These are phyloP conservation scores for Dinochytrium kinnereticum DNA, from an alignment of 371 early-diverging fungal species.

Conservation along the genomic window DNA sequence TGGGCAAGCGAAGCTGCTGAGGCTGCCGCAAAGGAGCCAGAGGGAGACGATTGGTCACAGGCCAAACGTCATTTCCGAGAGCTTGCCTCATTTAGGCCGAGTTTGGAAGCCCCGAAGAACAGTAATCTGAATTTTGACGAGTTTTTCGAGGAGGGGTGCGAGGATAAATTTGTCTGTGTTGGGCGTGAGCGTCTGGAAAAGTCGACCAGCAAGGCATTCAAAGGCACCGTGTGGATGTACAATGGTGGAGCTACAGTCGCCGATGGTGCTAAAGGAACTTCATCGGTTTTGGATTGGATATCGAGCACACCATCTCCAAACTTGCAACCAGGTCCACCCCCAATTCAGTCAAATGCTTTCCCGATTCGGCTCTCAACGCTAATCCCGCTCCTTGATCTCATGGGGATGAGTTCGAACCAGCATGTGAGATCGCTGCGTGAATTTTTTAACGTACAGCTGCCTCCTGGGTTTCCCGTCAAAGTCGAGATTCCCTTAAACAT, in stretches of 20 bases:
- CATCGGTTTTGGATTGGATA: conserved; percentile 1
- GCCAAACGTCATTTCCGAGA: conserved; percentile 30
- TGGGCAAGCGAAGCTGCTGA: conserved; percentile 36
- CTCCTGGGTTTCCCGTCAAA: conserved; percentile 53
- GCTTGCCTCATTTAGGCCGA: conserved; percentile 37
- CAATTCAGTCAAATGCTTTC: conserved; percentile 41
- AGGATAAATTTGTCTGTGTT: conserved; percentile 30
- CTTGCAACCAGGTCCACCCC: conserved; percentile 16
- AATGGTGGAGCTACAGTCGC: conserved; percentile 17
- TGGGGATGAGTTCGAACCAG: conserved; percentile 46
- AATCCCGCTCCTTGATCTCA: conserved; percentile 44
- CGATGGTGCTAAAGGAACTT: background rate
- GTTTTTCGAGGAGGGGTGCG: conserved; percentile 25
- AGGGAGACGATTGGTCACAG: conserved; percentile 22
- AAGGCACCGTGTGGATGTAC: conserved; percentile 54
- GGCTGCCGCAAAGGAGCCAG: conserved; percentile 17
- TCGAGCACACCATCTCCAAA: background rate
- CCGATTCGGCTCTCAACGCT: conserved; percentile 44
- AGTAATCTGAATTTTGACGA: conserved; percentile 28
- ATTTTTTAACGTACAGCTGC: conserved; percentile 47
- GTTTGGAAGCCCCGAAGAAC: conserved; percentile 30
- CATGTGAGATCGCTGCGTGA: conserved; percentile 46
- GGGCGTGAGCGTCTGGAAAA: conserved; percentile 37
- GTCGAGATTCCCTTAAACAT: conserved; percentile 51
- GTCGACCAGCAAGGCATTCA: conserved; percentile 20